phyloP scores from a whole-genome alignment of 352 stramenopile genomes.

The Paralagenidium karlingii region DNA sequence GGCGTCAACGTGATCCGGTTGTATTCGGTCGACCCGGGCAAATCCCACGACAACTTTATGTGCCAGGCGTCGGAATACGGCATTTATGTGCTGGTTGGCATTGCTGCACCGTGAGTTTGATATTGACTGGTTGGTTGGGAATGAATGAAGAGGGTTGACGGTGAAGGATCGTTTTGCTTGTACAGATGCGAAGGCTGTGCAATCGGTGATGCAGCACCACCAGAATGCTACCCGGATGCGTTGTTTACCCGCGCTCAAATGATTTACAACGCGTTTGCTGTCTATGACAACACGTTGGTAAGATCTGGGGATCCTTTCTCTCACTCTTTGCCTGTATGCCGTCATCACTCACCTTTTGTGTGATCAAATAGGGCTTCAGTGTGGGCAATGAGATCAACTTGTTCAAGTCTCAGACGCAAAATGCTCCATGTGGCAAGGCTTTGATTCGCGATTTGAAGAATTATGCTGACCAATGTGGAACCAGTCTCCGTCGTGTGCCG shows the following conservation, averaged over 20 bases:
- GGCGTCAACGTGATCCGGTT: constrained; percentile 54
- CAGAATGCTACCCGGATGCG: constrained; percentile 31
- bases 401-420: constrained; percentile 19
- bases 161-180: too few relatives aligned
- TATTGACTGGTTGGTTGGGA: too few relatives aligned
- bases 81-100: constrained; percentile 63
- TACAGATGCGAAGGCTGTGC: constrained; percentile 43
- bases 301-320: too few relatives aligned
- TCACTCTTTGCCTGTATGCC: too few relatives aligned
- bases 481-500: constrained; percentile 32
- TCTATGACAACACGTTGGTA: constrained; percentile 59
- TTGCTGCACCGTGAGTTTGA: constrained; percentile 45
- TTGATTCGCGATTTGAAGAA: constrained; percentile 42
- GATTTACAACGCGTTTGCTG: constrained; percentile 57
- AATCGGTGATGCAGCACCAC: constrained; percentile 21
- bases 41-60: constrained; percentile 69
- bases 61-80: constrained; percentile 41
- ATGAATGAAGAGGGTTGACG: too few relatives aligned
- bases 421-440: constrained; percentile 54
- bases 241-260: constrained; percentile 46
- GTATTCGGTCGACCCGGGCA: constrained; percentile 46
- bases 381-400: constrained; percentile 64
- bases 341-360: too few relatives aligned
- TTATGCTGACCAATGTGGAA: constrained; percentile 27
- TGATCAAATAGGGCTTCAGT: too few relatives aligned